A percentile compares a stretch with the other conserved stretches of the same genome.
Evolutionary conservation across 352 stramenopile species (phyloP).

Genomic region (Phytophthora parvispora): DNA sequence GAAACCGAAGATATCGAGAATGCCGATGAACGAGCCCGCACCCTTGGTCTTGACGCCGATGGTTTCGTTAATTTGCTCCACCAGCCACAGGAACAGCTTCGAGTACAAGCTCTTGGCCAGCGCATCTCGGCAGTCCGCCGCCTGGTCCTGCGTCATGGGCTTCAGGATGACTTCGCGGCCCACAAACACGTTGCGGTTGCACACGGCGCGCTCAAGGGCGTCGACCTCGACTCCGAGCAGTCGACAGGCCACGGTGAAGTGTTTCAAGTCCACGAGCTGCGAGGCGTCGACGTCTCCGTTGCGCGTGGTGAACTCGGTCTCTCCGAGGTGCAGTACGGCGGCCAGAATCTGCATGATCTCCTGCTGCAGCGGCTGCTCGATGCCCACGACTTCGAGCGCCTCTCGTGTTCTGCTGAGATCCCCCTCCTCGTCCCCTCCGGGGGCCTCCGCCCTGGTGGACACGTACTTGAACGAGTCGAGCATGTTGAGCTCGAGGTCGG

Average conservation of each 20-base stretch:
- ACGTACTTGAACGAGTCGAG: conserved; percentile 80
- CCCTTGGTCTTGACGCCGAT: conserved; percentile 76
- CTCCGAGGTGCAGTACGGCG: conserved; percentile 93
- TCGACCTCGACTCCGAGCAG: conserved; percentile 68
- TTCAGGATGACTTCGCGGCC: conserved; percentile 85
- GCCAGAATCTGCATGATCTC: conserved; percentile 92
- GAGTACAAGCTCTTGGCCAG: conserved; percentile 96
- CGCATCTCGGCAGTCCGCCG: conserved; percentile 92
- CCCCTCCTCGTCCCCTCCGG: conserved; percentile 62
- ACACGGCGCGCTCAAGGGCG: conserved; percentile 74
- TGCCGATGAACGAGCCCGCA: conserved; percentile 88
- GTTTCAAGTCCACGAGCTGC: conserved; percentile 63
- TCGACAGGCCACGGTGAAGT: conserved; percentile 65
- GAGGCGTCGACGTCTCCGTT: conserved; percentile 87
- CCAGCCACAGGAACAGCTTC: conserved; percentile 97
- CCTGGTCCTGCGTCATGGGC: conserved; percentile 88
- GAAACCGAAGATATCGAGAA: conserved; percentile 96
- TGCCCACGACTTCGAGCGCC: conserved; percentile 91
- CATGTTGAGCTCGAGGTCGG: conserved; percentile 61
- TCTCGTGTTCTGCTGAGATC: conserved; percentile 80
- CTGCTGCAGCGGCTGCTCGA: conserved; percentile 82
- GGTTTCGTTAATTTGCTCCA: conserved; percentile 95
- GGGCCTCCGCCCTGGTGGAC: conserved; percentile 40
- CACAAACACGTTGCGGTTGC: conserved; percentile 87
- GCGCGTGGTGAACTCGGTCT: conserved; percentile 87